These are phyloP conservation scores for Omphalotus olearius DNA, from an alignment of 1,284 basidiomycete species.

Conservation along the genomic window DNA sequence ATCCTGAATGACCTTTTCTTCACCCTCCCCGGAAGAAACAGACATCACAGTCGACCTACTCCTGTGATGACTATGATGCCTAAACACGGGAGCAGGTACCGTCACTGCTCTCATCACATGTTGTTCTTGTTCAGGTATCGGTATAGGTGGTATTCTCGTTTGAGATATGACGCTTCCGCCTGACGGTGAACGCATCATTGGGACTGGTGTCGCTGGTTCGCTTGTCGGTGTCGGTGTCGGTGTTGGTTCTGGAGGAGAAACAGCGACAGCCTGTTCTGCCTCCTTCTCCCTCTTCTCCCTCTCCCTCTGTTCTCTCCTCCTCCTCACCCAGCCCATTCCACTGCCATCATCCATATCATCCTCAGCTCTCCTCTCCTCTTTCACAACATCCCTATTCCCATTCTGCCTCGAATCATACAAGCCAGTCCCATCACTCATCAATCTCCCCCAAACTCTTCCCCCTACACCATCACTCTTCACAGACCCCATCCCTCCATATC, in stretches of 20 bases:
- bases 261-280: conserved; percentile 6
- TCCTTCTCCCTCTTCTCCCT: conserved; percentile 27
- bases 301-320: conserved; percentile 52
- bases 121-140: conserved; percentile 19
- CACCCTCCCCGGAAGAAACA: conserved; percentile 21
- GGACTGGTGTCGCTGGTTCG: not conserved
- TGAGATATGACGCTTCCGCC: not conserved
- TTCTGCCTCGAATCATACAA: conserved; percentile 24
- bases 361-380: conserved; percentile 18
- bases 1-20: conserved; percentile 25
- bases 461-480: conserved; percentile 40
- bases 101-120: conserved; percentile 31
- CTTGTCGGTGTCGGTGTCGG: no score
- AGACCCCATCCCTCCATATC: conserved; percentile 80
- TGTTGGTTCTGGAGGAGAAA: not conserved
- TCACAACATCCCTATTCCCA: conserved; percentile 13
- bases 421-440: conserved; percentile 30
- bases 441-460: conserved; percentile 34
- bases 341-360: conserved; percentile 66
- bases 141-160: no score
- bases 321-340: conserved; percentile 70
- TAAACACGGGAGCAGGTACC: conserved; percentile 27
- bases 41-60: conserved; percentile 6
- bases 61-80: conserved; percentile 17
- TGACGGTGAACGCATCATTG: not conserved